Evolutionary conservation across 306 rosid species (phyloP), one percentile per base, ranked within the genome.

Genomic region (Rosa persica): DNA sequence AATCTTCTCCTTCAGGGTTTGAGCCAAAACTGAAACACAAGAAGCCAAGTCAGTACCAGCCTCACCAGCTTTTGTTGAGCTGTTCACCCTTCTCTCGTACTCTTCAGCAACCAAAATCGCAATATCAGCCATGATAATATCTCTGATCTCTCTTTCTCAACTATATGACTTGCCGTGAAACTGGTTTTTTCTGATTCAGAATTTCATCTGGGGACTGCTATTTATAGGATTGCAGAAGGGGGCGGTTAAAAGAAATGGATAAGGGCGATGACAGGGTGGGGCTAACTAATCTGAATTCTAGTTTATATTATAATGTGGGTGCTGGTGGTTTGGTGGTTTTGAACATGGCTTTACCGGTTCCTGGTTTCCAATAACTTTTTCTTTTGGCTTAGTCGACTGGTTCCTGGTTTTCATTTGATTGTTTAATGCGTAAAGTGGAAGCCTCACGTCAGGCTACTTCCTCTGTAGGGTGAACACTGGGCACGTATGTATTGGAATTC

Each of bases 51-150:
- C 78, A 25, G 39, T 25, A 42, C 25, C 17, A 19, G 25, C 6
- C 70, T 36, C 70, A 38, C 70, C 77, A 2, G 12, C 60, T 40
- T 76, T 84, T 42, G 61, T 79, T 12, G 87, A 74, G 76, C 0
- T 22, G 77, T 83, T 88, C 57, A 87, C 72, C 61, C 96, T 91
- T 73, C 93, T 95, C 86, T 91, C 97, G 27, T 89, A 86, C 80
- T 95, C 98, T 77, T 95, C 98, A 0, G 89, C 96, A 6, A 95
- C 93, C 85, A 95, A 70, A 76, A 95, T 88, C 12, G 98, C 98
- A 70, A 92, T 95, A 71, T 95, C 98, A 58, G 98, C 83, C 97
- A 92, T 92, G 38, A 57, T 34, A 27, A 20, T 72, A 15, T 20
- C 23, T 61, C 20, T 58, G 70, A 34, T 34, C 51, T 67, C 72